Evolutionary conservation across 768 basidiomycete genomes (phyloP).

Genomic region (Steccherinum ochraceum): DNA sequence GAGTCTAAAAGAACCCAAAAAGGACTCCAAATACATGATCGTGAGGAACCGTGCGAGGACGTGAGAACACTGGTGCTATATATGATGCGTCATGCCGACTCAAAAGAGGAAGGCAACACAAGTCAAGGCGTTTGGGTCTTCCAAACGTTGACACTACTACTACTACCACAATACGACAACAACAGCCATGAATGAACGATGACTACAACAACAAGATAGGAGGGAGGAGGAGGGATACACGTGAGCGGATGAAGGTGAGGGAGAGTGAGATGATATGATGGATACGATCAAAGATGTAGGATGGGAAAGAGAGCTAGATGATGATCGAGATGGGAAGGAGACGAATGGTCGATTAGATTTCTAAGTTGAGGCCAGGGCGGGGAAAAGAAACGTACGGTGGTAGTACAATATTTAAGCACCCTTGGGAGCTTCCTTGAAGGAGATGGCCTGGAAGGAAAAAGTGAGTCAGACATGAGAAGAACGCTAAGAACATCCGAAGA

Average conservation of each 20-base stretch:
- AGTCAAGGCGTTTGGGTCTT: no score
- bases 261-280: neutral
- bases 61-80: neutral
- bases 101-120: neutral
- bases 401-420: constrained; percentile 23
- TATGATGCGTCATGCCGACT: neutral
- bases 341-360: neutral
- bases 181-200: neutral
- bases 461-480: constrained; percentile 5
- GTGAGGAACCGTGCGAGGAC: neutral
- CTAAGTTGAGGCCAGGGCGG: neutral
- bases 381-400: constrained; percentile 1
- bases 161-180: neutral
- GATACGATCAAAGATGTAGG: neutral
- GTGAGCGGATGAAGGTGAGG: neutral
- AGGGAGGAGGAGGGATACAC: constrained; percentile 7
- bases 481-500: neutral
- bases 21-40: neutral
- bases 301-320: neutral
- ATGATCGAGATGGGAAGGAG: neutral
- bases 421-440: constrained; percentile 86
- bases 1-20: neutral
- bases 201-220: constrained; percentile 17
- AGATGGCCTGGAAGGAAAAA: constrained; percentile 51
- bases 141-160: neutral